Base-by-base conservation (phyloP, 495 filamentous ascomycete species). In the Neurospora terricola region DNA sequence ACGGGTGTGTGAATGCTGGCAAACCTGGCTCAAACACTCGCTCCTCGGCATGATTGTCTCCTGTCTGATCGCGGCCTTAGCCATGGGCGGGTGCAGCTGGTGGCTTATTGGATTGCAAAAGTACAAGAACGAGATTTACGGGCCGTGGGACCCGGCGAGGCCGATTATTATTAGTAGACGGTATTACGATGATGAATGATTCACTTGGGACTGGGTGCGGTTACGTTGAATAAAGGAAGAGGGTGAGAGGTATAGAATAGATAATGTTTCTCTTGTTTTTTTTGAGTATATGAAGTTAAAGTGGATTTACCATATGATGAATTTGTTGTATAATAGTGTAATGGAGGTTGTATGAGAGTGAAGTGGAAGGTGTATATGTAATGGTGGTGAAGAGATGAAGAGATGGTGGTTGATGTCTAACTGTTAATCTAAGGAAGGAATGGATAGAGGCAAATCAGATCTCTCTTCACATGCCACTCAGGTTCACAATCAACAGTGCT, bases 111-210 rank as follows among this genome's bases (percentile, higher is more conserved):
- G 93, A 68, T 82, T 99, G 80, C 96, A 99, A 82, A 94, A 95
- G 84, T 99, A 98, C 82, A 99, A 99, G 87, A 98, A 98, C 82
- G 96, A 98, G 80, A 98, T 99, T 72, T 93, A 93, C 78, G 96
- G 96, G 38, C 96, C 96, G 4, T 99, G 96, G 96, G 96, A 99
- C 85, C 94, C 96, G 21, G 96, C 96, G 4, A 86, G 95, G 77
- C 96, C 96, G 8, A 90, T 98, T 70, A 90, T 92, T 70, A 85
- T 86, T 45, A 86, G 83, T 70, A 78, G 84, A 45, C 79, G 83
- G 77, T 81, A 84, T 73, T 85, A 83, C 83, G 84, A 86, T 69
- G 84, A 86, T 70, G 82, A 85, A 73, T 84, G 77, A 73, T 14
- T 8, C 23, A 27, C 11, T 7, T 27, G 48, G n/a, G n/a, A 45